Conservation (phyloP, 768 basidiomycete genomes). For the Xanthoconium purpureum region DNA sequence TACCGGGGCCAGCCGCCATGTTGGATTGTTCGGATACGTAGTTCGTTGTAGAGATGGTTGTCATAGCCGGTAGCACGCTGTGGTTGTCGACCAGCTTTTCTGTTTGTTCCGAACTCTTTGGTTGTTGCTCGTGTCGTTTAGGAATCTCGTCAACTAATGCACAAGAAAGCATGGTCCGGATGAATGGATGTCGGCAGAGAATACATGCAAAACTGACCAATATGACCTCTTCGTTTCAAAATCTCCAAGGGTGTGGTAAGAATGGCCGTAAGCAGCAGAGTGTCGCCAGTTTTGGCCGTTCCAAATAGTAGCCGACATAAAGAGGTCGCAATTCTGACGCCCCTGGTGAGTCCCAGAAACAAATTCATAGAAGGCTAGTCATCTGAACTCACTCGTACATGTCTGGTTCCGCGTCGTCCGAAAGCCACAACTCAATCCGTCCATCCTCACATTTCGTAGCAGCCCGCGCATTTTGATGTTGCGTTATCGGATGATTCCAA, state of each 20-base stretch:
- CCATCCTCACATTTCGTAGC: conserved; percentile 50
- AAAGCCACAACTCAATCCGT: conserved; percentile 68
- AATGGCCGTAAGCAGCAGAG: conserved; percentile 47
- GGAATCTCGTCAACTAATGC: conserved; percentile 48
- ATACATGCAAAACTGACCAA: background rate
- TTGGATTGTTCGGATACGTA: background rate
- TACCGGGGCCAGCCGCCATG: background rate
- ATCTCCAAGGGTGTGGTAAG: conserved; percentile 74
- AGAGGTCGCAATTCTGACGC: conserved; percentile 69
- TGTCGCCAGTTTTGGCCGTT: conserved; percentile 75
- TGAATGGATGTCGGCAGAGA: too few species aligned
- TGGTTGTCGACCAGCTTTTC: conserved; percentile 54
- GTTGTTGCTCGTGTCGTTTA: background rate
- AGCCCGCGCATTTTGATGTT: conserved; percentile 65
- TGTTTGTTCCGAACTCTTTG: conserved; percentile 2
- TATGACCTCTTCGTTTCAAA: background rate
- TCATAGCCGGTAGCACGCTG: background rate
- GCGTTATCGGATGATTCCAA: conserved; percentile 44
- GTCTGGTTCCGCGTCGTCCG: conserved; percentile 65
- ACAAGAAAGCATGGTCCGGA: conserved; percentile 35
- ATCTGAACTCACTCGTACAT: conserved; percentile 76
- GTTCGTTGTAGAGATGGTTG: background rate
- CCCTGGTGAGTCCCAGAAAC: background rate
- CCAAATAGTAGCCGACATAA: conserved; percentile 76
- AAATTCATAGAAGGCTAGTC: background rate